A percentile compares a stretch with the other conserved stretches of the same genome.
These are phyloP conservation scores for Diplodia sapinea DNA, from an alignment of 2,329 filamentous ascomycete genomes.

Conservation along the genomic window DNA sequence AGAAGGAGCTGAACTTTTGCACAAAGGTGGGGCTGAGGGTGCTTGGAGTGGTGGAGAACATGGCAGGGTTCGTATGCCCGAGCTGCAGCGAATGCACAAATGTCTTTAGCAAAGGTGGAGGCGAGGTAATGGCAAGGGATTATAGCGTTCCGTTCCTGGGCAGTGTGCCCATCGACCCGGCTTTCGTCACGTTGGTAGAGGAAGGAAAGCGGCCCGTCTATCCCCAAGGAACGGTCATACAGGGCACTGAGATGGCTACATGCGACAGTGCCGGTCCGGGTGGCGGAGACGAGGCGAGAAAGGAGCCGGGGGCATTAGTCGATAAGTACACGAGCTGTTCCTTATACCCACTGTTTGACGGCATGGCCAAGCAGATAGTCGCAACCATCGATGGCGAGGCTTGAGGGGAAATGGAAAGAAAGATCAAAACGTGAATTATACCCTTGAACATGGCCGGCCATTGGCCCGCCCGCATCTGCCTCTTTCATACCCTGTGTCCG, in stretches of 20 bases:
- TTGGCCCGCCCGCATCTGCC: too few relatives aligned
- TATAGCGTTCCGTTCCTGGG: constrained; percentile 85
- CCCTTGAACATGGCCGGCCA: neutral
- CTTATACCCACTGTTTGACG: constrained; percentile 70
- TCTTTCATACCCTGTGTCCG: too few relatives aligned
- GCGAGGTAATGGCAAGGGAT: constrained; percentile 84
- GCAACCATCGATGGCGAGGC: constrained; percentile 38
- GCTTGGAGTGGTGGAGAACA: constrained; percentile 94
- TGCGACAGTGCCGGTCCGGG: constrained; percentile 38
- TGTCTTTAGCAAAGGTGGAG: constrained; percentile 90
- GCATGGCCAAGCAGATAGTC: constrained; percentile 64
- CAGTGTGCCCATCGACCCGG: constrained; percentile 87
- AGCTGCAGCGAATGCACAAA: constrained; percentile 84
- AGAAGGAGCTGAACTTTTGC: constrained; percentile 95
- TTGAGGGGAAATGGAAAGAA: neutral
- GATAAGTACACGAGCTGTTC: constrained; percentile 77
- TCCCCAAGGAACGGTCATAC: constrained; percentile 65
- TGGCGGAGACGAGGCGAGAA: constrained; percentile 36
- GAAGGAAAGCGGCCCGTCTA: constrained; percentile 71
- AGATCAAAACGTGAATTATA: neutral
- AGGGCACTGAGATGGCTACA: constrained; percentile 33
- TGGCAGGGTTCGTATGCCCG: constrained; percentile 87
- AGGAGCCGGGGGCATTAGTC: constrained; percentile 58
- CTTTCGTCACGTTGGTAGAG: constrained; percentile 87
- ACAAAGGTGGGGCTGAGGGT: constrained; percentile 78